Evolutionary conservation across 345 rosid genomes (phyloP).

Genomic region (Excoecaria agallocha): DNA sequence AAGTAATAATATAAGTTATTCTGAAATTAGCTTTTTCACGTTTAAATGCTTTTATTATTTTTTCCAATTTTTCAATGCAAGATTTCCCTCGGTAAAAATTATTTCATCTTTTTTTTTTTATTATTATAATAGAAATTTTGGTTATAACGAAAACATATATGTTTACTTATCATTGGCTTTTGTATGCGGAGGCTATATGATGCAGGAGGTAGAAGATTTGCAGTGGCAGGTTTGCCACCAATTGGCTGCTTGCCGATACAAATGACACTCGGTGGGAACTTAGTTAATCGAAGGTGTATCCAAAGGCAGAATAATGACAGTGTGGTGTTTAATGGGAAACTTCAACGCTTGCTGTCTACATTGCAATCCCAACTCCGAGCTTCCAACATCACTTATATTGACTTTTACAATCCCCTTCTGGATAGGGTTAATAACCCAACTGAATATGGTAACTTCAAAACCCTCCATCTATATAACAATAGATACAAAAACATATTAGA

Average conservation of each 20-base stretch:
- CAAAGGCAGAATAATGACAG: background rate
- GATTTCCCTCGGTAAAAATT: too few species aligned
- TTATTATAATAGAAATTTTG: too few species aligned
- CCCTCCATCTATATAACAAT: too few species aligned
- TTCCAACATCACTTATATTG: background rate
- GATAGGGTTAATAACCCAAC: background rate
- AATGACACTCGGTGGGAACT: constrained; percentile 20
- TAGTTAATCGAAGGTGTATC: background rate
- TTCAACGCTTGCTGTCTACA: background rate
- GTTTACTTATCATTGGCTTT: background rate
- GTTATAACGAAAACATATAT: background rate
- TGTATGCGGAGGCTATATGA: constrained; percentile 21
- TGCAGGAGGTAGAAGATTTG: constrained; percentile 30
- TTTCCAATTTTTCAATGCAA: too few species aligned
- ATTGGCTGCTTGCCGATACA: constrained; percentile 39
- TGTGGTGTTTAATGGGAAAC: background rate
- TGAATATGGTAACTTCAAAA: background rate
- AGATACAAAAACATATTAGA: too few species aligned
- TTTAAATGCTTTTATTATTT: too few species aligned
- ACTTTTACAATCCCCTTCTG: background rate
- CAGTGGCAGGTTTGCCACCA: constrained; percentile 34
- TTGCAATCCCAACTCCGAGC: background rate
- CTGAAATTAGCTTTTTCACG: too few species aligned
- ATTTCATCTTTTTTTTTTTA: too few species aligned
- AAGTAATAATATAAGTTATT: too few species aligned